Percentiles rank a stretch among this genome's conserved stretches.
Conservation (phyloP, 2,329 filamentous ascomycete genomes). For the Colletotrichum sublineola region DNA sequence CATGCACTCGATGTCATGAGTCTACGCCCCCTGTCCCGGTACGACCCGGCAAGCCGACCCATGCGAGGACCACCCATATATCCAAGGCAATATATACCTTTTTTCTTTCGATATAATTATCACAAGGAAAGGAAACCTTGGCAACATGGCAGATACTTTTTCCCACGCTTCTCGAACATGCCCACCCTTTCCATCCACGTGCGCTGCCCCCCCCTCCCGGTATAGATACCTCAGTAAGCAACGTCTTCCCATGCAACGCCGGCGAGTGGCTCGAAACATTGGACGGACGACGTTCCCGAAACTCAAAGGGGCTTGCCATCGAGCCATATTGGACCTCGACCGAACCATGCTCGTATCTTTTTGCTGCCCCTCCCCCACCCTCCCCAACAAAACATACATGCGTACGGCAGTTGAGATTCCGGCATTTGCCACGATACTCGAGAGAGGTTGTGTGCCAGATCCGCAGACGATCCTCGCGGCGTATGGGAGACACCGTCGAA, state of each 20-base stretch:
- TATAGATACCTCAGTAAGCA: constrained; percentile 15
- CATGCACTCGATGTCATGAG: background rate
- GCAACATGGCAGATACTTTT: background rate
- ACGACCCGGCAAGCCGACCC: background rate
- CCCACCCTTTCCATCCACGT: background rate
- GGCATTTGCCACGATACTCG: background rate
- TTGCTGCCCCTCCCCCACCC: too few relatives aligned
- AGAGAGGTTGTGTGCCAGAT: background rate
- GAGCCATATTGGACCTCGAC: background rate
- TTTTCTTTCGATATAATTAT: background rate
- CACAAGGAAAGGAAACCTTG: background rate
- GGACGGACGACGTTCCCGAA: constrained; percentile 6
- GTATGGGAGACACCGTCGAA: background rate
- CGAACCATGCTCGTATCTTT: background rate
- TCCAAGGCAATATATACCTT: background rate
- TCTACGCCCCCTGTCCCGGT: background rate
- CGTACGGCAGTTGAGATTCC: too few relatives aligned
- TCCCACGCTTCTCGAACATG: background rate
- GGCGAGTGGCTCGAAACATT: constrained; percentile 5
- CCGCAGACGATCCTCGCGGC: background rate
- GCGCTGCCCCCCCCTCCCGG: background rate
- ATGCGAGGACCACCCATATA: background rate
- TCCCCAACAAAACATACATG: too few relatives aligned
- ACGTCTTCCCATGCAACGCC: too few relatives aligned
- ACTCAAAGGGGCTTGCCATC: background rate